Conservation (phyloP, 768 basidiomycete species). For the Botryobasidium botryosum region DNA sequence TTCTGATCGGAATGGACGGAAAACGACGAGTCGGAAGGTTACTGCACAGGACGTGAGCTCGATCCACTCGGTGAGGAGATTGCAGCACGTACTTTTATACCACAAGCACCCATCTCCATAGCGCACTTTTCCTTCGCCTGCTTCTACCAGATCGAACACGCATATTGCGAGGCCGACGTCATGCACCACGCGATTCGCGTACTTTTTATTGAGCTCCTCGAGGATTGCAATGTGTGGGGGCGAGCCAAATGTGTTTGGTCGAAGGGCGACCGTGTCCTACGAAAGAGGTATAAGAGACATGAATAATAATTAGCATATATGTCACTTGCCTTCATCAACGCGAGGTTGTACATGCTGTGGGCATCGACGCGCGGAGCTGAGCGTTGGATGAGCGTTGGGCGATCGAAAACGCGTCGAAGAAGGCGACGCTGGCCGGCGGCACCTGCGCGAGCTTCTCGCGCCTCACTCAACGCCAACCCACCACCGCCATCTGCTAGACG, state of each 20-base stretch:
- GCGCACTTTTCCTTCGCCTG: conserved; percentile 80
- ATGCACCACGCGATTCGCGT: conserved; percentile 80
- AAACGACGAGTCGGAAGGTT: conserved; percentile 77
- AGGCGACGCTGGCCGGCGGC: no score
- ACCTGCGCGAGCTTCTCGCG: no score
- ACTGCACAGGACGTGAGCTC: conserved; percentile 28
- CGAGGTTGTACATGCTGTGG: no score
- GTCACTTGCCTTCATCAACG: no score
- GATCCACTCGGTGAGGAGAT: neutral
- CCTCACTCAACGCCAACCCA: no score
- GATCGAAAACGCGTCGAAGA: no score
- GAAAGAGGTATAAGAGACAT: no score
- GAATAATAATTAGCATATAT: no score
- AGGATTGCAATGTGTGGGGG: conserved; percentile 65
- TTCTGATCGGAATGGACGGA: conserved; percentile 80
- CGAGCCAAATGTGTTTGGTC: conserved; percentile 68
- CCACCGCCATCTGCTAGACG: no score
- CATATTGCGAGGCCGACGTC: conserved; percentile 85
- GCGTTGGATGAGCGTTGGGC: no score
- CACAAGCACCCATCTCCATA: conserved; percentile 92
- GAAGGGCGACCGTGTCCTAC: conserved; percentile 87
- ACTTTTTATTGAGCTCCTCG: conserved; percentile 85
- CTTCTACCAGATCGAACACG: conserved; percentile 72
- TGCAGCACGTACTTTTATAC: conserved; percentile 54
- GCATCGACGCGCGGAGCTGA: no score